Evolutionary conservation across 352 stramenopile genomes (phyloP).

Genomic region (Phytopythium litorale): DNA sequence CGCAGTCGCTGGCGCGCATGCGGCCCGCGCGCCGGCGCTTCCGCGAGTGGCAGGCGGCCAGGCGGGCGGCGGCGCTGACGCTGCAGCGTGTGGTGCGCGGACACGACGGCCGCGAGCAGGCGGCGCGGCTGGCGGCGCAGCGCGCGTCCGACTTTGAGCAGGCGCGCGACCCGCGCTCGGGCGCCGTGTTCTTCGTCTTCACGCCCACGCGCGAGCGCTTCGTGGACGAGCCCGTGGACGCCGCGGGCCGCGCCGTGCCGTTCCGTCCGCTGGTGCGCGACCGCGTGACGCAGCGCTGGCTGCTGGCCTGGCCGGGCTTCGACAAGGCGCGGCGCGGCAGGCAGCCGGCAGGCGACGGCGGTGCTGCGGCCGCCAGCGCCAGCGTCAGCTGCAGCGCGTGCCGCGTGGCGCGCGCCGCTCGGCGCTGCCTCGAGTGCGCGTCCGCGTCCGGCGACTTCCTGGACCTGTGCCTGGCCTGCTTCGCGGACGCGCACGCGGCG

Average conservation of each 20-base stretch:
- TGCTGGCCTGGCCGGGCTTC: conserved; percentile 70
- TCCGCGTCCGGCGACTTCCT: conserved; percentile 56
- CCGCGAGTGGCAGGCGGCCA: conserved; percentile 25
- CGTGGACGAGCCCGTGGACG: conserved; percentile 53
- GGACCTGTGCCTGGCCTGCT: conserved; percentile 73
- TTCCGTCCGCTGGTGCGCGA: conserved; percentile 75
- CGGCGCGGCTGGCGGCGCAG: conserved; percentile 47
- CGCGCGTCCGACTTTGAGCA: conserved; percentile 70
- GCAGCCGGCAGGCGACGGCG: background rate
- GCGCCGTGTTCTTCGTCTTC: conserved; percentile 67
- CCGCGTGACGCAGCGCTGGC: conserved; percentile 59
- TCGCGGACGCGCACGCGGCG: conserved; percentile 56
- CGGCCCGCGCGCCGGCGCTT: conserved; percentile 51
- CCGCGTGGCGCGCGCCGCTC: conserved; percentile 45
- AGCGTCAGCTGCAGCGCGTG: conserved; percentile 46
- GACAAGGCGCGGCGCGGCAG: conserved; percentile 9
- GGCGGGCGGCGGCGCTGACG: conserved; percentile 25
- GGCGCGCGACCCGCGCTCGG: conserved; percentile 43
- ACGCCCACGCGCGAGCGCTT: conserved; percentile 60
- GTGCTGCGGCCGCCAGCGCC: background rate
- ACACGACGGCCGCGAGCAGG: conserved; percentile 25
- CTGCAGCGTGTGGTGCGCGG: conserved; percentile 63
- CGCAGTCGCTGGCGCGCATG: conserved; percentile 64
- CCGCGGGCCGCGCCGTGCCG: conserved; percentile 37
- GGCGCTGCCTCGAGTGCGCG: conserved; percentile 70